phyloP scores from a whole-genome alignment of 768 basidiomycete species.

The Obba rivulosa region DNA sequence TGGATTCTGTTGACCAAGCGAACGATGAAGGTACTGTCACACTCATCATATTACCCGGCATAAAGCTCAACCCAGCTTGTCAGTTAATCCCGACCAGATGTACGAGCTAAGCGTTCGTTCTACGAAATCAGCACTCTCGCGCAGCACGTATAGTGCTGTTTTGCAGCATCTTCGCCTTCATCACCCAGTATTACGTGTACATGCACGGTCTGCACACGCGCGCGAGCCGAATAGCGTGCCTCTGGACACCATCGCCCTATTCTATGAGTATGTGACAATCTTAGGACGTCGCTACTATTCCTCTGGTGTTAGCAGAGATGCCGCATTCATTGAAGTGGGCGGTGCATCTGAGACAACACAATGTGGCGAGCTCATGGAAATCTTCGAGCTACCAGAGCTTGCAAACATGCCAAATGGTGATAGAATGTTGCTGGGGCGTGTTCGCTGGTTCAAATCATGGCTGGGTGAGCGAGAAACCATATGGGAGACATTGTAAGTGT shows the following conservation, averaged over 20 bases:
- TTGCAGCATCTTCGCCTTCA: background rate
- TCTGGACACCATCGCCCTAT: background rate
- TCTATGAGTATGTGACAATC: background rate
- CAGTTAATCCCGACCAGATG: no score
- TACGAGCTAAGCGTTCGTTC: slow-evolving; percentile 3
- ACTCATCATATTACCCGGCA: no score
- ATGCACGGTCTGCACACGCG: background rate
- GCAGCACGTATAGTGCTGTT: background rate
- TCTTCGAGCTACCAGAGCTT: background rate
- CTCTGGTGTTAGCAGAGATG: background rate
- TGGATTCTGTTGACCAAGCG: background rate
- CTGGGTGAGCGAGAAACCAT: background rate
- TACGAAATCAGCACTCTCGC: slow-evolving; percentile 3
- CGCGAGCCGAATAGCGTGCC: background rate
- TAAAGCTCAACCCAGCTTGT: no score
- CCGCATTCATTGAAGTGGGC: background rate
- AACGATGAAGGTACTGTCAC: background rate
- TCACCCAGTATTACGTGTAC: background rate
- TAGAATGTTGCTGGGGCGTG: background rate
- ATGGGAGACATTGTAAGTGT: background rate
- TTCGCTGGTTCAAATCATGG: background rate
- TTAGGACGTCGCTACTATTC: background rate
- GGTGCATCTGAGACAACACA: background rate
- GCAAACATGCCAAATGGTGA: background rate
- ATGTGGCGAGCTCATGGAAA: background rate